Conservation (phyloP, 495 filamentous ascomycete genomes). For the Stereocaulon alpinum region DNA sequence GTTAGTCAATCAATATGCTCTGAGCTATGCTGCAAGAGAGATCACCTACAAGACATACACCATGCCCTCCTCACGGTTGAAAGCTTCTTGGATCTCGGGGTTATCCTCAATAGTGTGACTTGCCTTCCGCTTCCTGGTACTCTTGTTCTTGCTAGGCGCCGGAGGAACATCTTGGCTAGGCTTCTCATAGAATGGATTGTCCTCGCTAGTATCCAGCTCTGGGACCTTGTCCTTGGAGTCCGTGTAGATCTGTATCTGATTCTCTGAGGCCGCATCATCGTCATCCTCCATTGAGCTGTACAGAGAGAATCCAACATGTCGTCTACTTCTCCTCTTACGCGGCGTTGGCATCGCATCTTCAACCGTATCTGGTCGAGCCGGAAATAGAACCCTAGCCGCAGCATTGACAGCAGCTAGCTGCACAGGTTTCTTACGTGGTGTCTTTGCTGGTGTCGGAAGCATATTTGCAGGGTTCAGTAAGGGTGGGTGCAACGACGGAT, state of each 20-base stretch:
- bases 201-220: slow-evolving; percentile 48
- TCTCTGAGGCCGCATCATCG: slow-evolving; percentile 32
- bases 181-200: slow-evolving; percentile 67
- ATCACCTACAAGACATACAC: slow-evolving; percentile 75
- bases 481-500: slow-evolving; percentile 16
- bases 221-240: slow-evolving; percentile 83
- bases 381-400: slow-evolving; percentile 69
- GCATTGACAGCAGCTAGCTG: slow-evolving; percentile 45
- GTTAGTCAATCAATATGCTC: slow-evolving; percentile 24
- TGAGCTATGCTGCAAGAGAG: slow-evolving; percentile 6
- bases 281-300: slow-evolving; percentile 56
- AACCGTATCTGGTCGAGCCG: slow-evolving; percentile 31
- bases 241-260: slow-evolving; percentile 71
- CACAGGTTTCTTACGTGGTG: slow-evolving; percentile 62
- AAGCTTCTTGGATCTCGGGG: slow-evolving; percentile 49
- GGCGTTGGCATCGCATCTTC: slow-evolving; percentile 52
- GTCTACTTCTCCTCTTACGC: slow-evolving; percentile 45
- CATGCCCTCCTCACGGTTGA: slow-evolving; percentile 65
- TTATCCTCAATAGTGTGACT: slow-evolving; percentile 39
- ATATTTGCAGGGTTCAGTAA: slow-evolving; percentile 33
- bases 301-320: slow-evolving; percentile 54
- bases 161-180: slow-evolving; percentile 24
- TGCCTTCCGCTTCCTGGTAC: slow-evolving; percentile 30
- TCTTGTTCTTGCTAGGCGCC: slow-evolving; percentile 31
- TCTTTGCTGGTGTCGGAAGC: slow-evolving; percentile 86